phyloP scores from a whole-genome alignment of 345 rosid species.

The Corchorus olitorius region DNA sequence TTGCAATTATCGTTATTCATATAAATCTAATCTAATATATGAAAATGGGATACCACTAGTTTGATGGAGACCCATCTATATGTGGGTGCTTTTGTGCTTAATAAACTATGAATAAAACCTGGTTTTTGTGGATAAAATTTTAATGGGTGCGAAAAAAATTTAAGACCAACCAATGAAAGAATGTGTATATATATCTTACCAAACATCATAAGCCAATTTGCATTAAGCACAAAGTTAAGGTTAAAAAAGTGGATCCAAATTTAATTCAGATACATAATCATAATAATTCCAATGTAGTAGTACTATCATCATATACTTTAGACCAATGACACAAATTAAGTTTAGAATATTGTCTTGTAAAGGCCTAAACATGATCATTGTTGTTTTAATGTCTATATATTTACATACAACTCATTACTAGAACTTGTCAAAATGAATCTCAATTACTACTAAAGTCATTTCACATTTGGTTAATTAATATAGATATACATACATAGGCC shows the following conservation, averaged over 20 bases:
- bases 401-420: neutral
- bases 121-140: constrained; percentile 4
- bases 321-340: neutral
- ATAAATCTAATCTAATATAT: neutral
- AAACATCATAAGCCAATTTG: neutral
- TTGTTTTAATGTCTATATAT: neutral
- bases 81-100: neutral
- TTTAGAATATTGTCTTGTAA: neutral
- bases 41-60: constrained; percentile 45
- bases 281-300: neutral
- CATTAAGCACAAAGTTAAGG: neutral
- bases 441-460: too few species aligned
- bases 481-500: too few species aligned
- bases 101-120: constrained; percentile 6
- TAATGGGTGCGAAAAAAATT: neutral
- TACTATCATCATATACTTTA: neutral
- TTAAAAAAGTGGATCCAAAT: neutral
- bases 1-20: constrained; percentile 42
- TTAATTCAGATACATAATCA: neutral
- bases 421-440: neutral
- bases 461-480: too few species aligned
- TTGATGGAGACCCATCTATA: constrained; percentile 46
- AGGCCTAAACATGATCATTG: neutral
- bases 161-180: neutral
- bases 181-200: neutral